Evolutionary conservation across 108 stramenopile species (phyloP).

Genomic region (Cyclostephanos tholiformis): DNA sequence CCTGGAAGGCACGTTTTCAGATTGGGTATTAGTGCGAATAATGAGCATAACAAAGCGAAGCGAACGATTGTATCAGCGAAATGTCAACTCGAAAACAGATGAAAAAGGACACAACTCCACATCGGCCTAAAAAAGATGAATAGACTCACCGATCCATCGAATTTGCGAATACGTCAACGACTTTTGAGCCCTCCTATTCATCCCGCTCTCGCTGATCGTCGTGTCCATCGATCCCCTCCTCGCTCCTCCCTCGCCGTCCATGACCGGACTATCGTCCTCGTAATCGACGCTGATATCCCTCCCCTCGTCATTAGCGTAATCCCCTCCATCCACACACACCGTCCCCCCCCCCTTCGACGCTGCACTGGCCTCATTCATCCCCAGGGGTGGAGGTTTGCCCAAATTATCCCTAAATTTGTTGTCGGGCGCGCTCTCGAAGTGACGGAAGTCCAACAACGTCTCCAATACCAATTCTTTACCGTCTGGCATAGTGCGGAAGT

Average conservation of each 20-base stretch:
- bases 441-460: conserved; percentile 77
- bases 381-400: conserved; percentile 58
- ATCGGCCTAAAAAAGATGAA: too few relatives aligned
- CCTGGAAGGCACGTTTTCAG: conserved; percentile 27
- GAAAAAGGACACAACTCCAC: too few relatives aligned
- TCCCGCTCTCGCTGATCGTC: conserved; percentile 3
- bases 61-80: too few relatives aligned
- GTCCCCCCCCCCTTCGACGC: conserved; percentile 13
- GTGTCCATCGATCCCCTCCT: background rate
- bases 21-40: background rate
- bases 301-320: conserved; percentile 48
- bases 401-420: conserved; percentile 55
- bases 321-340: background rate
- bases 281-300: too few relatives aligned
- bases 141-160: conserved; percentile 61
- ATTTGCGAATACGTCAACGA: conserved; percentile 54
- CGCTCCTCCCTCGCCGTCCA: conserved; percentile 17
- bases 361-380: background rate
- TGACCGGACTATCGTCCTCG: conserved; percentile 23
- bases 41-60: background rate
- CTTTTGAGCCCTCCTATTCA: conserved; percentile 20
- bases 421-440: conserved; percentile 69
- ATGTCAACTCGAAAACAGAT: too few relatives aligned
- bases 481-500: conserved; percentile 86
- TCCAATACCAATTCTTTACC: conserved; percentile 81